These are phyloP conservation scores for Gremmenia infestans DNA, from an alignment of 2,329 filamentous ascomycete species.

Conservation along the genomic window DNA sequence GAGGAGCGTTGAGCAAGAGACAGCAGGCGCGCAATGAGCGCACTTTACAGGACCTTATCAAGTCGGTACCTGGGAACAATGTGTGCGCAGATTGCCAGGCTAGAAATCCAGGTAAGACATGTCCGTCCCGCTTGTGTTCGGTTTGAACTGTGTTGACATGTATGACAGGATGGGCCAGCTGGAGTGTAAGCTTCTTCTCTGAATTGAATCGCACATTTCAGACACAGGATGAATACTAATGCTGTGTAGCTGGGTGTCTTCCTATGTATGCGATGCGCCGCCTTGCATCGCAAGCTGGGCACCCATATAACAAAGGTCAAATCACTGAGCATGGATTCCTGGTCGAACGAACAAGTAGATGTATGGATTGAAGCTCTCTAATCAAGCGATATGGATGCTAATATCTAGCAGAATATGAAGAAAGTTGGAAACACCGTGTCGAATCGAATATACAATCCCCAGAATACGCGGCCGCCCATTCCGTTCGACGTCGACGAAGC, in stretches of 20 bases:
- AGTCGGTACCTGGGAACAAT: slow-evolving; percentile 81
- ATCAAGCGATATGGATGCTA: slow-evolving; percentile 5
- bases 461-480: slow-evolving; percentile 75
- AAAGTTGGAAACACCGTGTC: slow-evolving; percentile 80
- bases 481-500: slow-evolving; percentile 89
- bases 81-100: slow-evolving; percentile 89
- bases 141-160: slow-evolving; percentile 10
- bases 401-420: slow-evolving; percentile 73
- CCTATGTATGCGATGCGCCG: slow-evolving; percentile 94
- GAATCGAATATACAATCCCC: slow-evolving; percentile 86
- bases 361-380: slow-evolving; percentile 44
- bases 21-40: slow-evolving; percentile 97
- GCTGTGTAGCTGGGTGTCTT: slow-evolving; percentile 79
- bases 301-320: slow-evolving; percentile 99
- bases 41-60: slow-evolving; percentile 81
- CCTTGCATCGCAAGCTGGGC: slow-evolving; percentile 91
- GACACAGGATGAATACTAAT: slow-evolving; percentile 15
- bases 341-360: slow-evolving; percentile 94
- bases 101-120: slow-evolving; percentile 75
- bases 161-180: slow-evolving; percentile 32
- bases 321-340: slow-evolving; percentile 96
- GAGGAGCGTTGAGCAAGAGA: slow-evolving; percentile 76
- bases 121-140: neutral
- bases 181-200: slow-evolving; percentile 29
- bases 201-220: neutral